A percentile compares a stretch with the other conserved stretches of the same genome.
These are phyloP conservation scores for Ceratonia siliqua DNA, from an alignment of 306 rosid species.

Conservation along the genomic window DNA sequence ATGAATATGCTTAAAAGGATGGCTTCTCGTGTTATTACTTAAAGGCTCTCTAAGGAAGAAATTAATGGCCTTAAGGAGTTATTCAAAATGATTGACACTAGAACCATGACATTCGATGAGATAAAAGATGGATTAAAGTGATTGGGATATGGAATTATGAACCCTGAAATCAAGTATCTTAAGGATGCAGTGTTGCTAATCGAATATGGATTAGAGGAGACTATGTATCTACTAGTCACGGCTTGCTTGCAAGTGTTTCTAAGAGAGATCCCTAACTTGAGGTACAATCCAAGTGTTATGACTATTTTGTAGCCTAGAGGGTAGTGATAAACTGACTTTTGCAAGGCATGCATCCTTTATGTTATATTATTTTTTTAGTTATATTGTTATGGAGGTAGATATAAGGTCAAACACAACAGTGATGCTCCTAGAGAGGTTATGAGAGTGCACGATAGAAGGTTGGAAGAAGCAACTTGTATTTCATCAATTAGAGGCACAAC, in stretches of 20 bases:
- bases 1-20: no score
- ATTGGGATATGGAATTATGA: no score
- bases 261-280: constrained; percentile 72
- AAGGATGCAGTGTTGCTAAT: constrained; percentile 60
- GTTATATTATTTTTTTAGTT: constrained; percentile 76
- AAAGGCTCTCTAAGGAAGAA: no score
- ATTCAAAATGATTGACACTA: no score
- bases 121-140: no score
- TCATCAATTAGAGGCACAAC: constrained; percentile 77
- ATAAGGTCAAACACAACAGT: constrained; percentile 78
- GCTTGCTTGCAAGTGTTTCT: constrained; percentile 86
- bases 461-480: constrained; percentile 83
- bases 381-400: constrained; percentile 81
- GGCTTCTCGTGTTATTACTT: no score
- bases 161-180: no score
- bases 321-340: constrained; percentile 59
- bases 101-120: no score
- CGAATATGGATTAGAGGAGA: constrained; percentile 83
- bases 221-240: constrained; percentile 66
- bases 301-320: constrained; percentile 70
- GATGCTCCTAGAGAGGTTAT: constrained; percentile 84
- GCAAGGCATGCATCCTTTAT: constrained; percentile 69
- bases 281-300: constrained; percentile 50
- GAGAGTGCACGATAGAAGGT: constrained; percentile 61
- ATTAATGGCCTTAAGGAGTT: no score